phyloP scores from a whole-genome alignment of 2,329 filamentous ascomycete species.

The Sclerotinia minor region DNA sequence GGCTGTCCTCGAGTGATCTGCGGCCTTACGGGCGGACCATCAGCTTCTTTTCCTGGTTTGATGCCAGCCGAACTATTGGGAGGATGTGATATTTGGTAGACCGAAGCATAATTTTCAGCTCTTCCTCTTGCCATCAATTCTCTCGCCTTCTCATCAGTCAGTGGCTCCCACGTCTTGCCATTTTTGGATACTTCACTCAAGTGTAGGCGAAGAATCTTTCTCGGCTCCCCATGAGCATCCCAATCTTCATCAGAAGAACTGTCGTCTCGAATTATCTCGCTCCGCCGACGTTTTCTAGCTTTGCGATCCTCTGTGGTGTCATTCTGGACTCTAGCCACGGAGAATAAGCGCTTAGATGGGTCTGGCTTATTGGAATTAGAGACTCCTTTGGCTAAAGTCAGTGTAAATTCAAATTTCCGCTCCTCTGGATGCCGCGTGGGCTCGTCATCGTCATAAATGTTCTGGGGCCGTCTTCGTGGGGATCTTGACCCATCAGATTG shows the following conservation, averaged over 20 bases:
- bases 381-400: neutral
- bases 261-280: neutral
- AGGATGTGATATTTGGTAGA: neutral
- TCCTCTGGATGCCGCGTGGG: neutral
- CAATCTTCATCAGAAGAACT: neutral
- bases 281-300: constrained; percentile 4
- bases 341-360: neutral
- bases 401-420: neutral
- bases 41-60: neutral
- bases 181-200: neutral
- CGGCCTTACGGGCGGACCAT: neutral
- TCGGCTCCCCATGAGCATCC: neutral
- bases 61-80: neutral
- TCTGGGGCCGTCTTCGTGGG: neutral
- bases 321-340: constrained; percentile 1
- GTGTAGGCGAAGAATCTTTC: neutral
- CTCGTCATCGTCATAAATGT: neutral
- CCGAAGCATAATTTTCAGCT: neutral
- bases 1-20: neutral
- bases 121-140: constrained; percentile 6
- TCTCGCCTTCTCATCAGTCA: neutral
- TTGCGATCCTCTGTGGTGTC: neutral
- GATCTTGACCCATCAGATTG: neutral
- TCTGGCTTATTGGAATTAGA: neutral
- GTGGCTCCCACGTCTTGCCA: neutral